These are phyloP conservation scores for Blastomyces percursus DNA, from an alignment of 2,329 filamentous ascomycete species.

Conservation along the genomic window DNA sequence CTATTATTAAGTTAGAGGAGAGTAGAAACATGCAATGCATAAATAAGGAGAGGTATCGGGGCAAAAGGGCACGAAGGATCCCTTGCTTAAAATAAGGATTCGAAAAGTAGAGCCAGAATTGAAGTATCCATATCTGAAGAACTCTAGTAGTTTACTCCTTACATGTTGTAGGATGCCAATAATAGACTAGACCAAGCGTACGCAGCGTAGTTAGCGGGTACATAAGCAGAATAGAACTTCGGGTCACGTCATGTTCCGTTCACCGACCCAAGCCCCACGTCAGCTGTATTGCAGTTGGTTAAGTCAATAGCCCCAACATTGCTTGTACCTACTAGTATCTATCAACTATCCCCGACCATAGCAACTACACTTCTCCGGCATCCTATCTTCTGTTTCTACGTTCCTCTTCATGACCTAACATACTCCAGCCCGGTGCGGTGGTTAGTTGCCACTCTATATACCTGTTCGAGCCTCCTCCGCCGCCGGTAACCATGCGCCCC, in stretches of 20 bases:
- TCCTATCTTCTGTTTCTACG: not conserved
- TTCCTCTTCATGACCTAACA: not conserved
- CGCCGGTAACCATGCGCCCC: slow-evolving; percentile 25
- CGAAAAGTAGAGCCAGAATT: not conserved
- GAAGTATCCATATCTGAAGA: not conserved
- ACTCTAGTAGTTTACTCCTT: not conserved
- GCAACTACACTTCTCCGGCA: not conserved
- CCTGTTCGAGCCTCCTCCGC: too few relatives aligned
- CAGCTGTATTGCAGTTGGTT: not conserved
- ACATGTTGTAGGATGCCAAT: not conserved
- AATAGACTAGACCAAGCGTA: too few relatives aligned
- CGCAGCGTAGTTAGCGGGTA: too few relatives aligned
- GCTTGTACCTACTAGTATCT: not conserved
- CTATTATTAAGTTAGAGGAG: not conserved
- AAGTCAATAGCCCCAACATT: too few relatives aligned
- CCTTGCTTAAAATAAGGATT: too few relatives aligned
- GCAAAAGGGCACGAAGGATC: not conserved
- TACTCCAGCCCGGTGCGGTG: not conserved
- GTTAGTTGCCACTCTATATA: not conserved
- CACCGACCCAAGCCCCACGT: not conserved
- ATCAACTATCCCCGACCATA: not conserved
- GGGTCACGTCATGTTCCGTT: not conserved
- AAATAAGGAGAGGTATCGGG: not conserved
- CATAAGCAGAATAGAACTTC: too few relatives aligned
- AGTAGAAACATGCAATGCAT: not conserved